A percentile compares a stretch with the other conserved stretches of the same genome.
Conservation (phyloP, 768 basidiomycete species). For the Pleurotus eryngii region DNA sequence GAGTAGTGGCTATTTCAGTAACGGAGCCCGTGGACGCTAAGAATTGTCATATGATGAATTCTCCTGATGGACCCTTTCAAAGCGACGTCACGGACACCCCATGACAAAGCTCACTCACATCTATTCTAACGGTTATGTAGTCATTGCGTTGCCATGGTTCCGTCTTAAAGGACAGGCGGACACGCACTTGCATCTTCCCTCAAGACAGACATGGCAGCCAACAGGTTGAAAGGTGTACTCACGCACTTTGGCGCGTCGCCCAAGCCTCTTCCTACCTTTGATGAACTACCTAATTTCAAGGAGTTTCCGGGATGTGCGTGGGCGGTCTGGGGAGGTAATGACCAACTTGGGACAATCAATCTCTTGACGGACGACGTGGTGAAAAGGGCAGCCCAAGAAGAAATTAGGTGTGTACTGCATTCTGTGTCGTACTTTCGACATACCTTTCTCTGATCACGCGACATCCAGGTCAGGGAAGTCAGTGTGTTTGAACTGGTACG, state of each 20-base stretch:
- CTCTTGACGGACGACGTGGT: conserved; percentile 62
- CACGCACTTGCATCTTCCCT: neutral
- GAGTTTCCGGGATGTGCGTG: conserved; percentile 63
- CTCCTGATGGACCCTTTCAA: neutral
- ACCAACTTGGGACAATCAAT: conserved; percentile 67
- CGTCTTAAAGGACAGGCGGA: no score
- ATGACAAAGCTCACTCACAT: no score
- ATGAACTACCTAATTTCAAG: conserved; percentile 44
- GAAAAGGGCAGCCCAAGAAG: conserved; percentile 51
- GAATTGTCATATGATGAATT: neutral
- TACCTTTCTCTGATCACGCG: neutral
- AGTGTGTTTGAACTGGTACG: conserved; percentile 63
- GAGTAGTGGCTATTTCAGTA: no score
- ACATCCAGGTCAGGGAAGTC: conserved; percentile 44
- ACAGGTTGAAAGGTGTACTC: conserved; percentile 25
- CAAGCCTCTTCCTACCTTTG: conserved; percentile 26
- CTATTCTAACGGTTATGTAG: neutral
- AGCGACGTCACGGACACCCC: neutral
- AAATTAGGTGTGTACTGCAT: conserved; percentile 45
- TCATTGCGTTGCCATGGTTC: neutral
- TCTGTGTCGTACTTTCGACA: neutral
- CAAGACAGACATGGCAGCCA: conserved; percentile 24
- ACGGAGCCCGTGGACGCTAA: neutral
- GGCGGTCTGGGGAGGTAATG: conserved; percentile 63
- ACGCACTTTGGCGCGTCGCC: conserved; percentile 21